Conservation (phyloP, 371 early-diverging fungal species). For the Mucor indicus region DNA sequence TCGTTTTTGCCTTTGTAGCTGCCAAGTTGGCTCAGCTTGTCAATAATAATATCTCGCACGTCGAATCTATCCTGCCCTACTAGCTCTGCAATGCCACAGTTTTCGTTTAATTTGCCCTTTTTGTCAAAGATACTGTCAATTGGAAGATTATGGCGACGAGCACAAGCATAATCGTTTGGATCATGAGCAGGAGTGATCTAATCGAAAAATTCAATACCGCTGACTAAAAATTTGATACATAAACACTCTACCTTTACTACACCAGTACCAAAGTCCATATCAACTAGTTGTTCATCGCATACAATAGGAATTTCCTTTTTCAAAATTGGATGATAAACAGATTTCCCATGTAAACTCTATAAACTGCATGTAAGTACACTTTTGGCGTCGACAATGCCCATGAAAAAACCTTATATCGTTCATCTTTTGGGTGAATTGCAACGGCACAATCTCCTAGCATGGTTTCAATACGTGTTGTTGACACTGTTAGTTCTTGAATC, state of each 20-base stretch:
- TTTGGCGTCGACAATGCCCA: neutral
- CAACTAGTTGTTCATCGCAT: conserved; percentile 84
- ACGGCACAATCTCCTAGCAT: conserved; percentile 99
- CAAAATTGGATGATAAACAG: conserved; percentile 84
- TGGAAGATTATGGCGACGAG: conserved; percentile 80
- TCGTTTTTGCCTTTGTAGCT: conserved; percentile 73
- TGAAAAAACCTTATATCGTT: conserved; percentile 63
- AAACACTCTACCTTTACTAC: conserved; percentile 84
- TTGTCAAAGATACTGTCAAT: conserved; percentile 83
- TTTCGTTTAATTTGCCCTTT: conserved; percentile 71
- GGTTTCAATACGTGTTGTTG: conserved; percentile 99
- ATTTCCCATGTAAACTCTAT: conserved; percentile 75
- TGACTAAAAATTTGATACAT: neutral
- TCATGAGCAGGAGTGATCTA: conserved; percentile 98
- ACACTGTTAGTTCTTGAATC: conserved; percentile 74
- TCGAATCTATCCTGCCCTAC: conserved; percentile 82
- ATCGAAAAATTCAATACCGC: neutral
- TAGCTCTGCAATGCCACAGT: conserved; percentile 55
- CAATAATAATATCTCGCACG: conserved; percentile 71
- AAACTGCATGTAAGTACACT: neutral
- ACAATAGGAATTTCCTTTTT: conserved; percentile 85
- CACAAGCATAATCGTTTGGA: conserved; percentile 92
- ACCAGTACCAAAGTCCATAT: conserved; percentile 95
- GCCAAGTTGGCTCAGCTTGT: conserved; percentile 58
- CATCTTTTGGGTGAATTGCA: conserved; percentile 92